phyloP scores from a whole-genome alignment of 2,329 filamentous ascomycete species.

The Scytalidium lignicola region DNA sequence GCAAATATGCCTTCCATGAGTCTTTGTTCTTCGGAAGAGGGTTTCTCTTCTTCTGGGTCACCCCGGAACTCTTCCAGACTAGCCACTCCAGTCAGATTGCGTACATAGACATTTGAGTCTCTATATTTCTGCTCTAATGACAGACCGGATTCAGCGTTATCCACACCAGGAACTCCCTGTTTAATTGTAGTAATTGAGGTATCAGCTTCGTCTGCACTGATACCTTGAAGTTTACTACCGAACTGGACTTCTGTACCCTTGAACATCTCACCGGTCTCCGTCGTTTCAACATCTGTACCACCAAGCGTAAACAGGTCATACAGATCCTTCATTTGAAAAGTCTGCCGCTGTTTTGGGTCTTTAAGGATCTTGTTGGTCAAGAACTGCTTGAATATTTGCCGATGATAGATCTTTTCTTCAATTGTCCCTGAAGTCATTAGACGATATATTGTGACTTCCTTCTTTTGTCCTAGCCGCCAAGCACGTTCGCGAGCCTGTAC shows the following conservation, averaged over 20 bases:
- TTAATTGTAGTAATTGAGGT: not conserved
- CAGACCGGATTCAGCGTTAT: too few relatives aligned
- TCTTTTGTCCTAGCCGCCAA: conserved; percentile 92
- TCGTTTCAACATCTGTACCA: conserved; percentile 60
- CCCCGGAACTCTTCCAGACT: conserved; percentile 59
- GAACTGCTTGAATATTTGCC: conserved; percentile 98
- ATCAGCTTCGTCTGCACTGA: conserved; percentile 11
- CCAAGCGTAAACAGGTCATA: conserved; percentile 87
- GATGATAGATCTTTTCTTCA: conserved; percentile 98
- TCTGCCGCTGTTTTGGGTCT: conserved; percentile 88
- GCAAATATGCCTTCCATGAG: conserved; percentile 89
- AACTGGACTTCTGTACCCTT: conserved; percentile 77
- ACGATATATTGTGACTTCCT: conserved; percentile 91
- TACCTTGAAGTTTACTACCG: conserved; percentile 31
- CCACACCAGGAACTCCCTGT: not conserved
- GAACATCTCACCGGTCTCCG: conserved; percentile 83
- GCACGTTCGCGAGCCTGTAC: conserved; percentile 91
- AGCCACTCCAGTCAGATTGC: conserved; percentile 55
- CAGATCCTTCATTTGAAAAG: conserved; percentile 82
- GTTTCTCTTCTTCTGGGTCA: conserved; percentile 36
- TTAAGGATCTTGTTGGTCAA: conserved; percentile 93
- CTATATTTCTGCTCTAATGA: conserved; percentile 8
- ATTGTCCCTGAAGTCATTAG: conserved; percentile 98
- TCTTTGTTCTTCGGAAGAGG: conserved; percentile 58
- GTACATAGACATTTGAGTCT: conserved; percentile 39